phyloP scores from a whole-genome alignment of 2,329 filamentous ascomycete genomes.

The Ascochyta lentis region DNA sequence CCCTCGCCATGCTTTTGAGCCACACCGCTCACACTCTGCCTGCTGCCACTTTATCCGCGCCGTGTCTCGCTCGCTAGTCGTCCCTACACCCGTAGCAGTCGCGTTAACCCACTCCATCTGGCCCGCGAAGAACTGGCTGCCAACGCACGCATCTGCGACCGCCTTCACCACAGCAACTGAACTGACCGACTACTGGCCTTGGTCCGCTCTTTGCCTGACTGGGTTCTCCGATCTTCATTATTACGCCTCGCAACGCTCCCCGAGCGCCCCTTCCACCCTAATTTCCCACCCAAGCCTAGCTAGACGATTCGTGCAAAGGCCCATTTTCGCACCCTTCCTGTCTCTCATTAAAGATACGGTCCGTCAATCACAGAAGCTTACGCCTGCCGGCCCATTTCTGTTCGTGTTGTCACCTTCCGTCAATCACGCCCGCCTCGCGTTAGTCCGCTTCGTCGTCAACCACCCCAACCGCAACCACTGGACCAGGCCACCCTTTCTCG shows the following conservation, averaged over 20 bases:
- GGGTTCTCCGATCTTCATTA: constrained; percentile 42
- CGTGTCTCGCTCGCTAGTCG: constrained; percentile 23
- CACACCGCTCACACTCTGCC: constrained; percentile 24
- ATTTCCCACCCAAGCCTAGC: constrained; percentile 43
- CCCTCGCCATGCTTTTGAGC: constrained; percentile 29
- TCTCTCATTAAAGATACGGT: constrained; percentile 34
- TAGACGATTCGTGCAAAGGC: constrained; percentile 49
- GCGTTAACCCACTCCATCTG: constrained; percentile 26
- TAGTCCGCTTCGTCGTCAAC: constrained; percentile 33
- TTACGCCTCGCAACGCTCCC: constrained; percentile 42
- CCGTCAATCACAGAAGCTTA: constrained; percentile 38
- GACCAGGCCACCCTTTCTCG: constrained; percentile 33
- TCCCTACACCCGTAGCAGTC: background rate
- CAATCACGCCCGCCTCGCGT: constrained; percentile 32
- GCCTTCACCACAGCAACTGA: constrained; percentile 50
- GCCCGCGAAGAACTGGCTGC: constrained; percentile 32
- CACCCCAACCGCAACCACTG: constrained; percentile 23
- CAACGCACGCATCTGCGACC: constrained; percentile 48
- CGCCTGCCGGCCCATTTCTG: constrained; percentile 27
- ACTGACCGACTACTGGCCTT: constrained; percentile 45
- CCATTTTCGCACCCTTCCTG: constrained; percentile 36
- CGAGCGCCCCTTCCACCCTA: constrained; percentile 46
- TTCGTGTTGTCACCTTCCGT: constrained; percentile 29
- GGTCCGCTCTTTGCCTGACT: constrained; percentile 37
- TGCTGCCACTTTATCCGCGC: constrained; percentile 19